Evolutionary conservation across 371 early-diverging fungal species (phyloP).

Genomic region (Lichtheimia ramosa): DNA sequence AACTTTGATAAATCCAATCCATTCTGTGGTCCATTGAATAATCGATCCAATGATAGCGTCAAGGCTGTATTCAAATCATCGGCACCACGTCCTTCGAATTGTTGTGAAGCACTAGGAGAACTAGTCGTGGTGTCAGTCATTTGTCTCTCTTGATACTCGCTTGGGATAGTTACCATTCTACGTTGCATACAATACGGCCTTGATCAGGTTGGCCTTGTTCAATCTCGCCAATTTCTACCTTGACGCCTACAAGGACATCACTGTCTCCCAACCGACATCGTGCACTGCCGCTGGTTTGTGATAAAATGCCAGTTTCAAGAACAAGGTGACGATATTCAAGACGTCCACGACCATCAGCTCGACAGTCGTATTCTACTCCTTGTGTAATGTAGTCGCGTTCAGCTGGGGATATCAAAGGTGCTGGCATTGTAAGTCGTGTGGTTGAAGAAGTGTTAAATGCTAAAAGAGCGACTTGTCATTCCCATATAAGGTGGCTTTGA

Average conservation of each 20-base stretch:
- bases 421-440: slow-evolving; percentile 28
- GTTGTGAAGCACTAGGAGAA: slow-evolving; percentile 79
- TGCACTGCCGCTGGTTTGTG: slow-evolving; percentile 89
- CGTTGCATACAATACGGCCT: slow-evolving; percentile 81
- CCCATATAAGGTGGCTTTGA: too few species aligned
- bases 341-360: slow-evolving; percentile 86
- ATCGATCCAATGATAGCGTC: slow-evolving; percentile 77
- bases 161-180: slow-evolving; percentile 71
- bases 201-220: slow-evolving; percentile 53
- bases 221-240: slow-evolving; percentile 82
- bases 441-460: too few species aligned
- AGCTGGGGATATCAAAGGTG: slow-evolving; percentile 67
- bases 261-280: slow-evolving; percentile 80
- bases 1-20: slow-evolving; percentile 84
- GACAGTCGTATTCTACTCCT: slow-evolving; percentile 79
- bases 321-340: slow-evolving; percentile 76
- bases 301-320: slow-evolving; percentile 79
- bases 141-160: neutral
- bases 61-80: slow-evolving; percentile 84
- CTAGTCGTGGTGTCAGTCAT: slow-evolving; percentile 21
- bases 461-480: too few species aligned
- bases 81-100: slow-evolving; percentile 77
- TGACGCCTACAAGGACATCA: slow-evolving; percentile 91
- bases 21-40: slow-evolving; percentile 77
- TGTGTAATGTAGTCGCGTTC: slow-evolving; percentile 83